Evolutionary conservation across 106 monocot species (phyloP).

Genomic region (Gastrodia elata): DNA sequence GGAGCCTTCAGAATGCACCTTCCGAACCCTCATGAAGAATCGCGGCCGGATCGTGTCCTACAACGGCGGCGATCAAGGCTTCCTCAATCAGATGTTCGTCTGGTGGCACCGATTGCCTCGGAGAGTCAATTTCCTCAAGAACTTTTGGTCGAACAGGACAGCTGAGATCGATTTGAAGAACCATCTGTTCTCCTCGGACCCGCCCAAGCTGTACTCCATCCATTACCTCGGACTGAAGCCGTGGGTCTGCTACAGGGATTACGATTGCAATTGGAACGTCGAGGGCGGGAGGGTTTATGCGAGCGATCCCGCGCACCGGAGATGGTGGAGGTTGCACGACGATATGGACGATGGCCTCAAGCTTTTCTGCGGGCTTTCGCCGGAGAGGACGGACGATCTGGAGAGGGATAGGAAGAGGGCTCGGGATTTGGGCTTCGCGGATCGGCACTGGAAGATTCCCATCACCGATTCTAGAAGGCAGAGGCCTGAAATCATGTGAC

Average conservation of each 20-base stretch:
- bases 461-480: constrained; percentile 8
- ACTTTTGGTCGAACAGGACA: constrained; percentile 57
- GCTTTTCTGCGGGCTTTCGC: constrained; percentile 31
- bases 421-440: constrained; percentile 21
- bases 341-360: constrained; percentile 38
- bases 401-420: constrained; percentile 37
- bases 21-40: constrained; percentile 31
- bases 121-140: constrained; percentile 81
- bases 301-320: constrained; percentile 57
- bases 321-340: constrained; percentile 77
- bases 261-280: constrained; percentile 80
- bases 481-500: not conserved
- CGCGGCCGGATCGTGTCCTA: constrained; percentile 52
- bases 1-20: constrained; percentile 68
- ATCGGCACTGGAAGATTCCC: constrained; percentile 55
- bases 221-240: constrained; percentile 85
- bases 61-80: constrained; percentile 93
- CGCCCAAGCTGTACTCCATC: constrained; percentile 49
- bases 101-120: constrained; percentile 91
- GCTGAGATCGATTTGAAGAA: constrained; percentile 37
- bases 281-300: constrained; percentile 45
- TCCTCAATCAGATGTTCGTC: constrained; percentile 71
- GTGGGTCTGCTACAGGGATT: constrained; percentile 71
- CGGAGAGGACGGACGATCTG: constrained; percentile 31
- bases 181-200: constrained; percentile 49